phyloP scores from a whole-genome alignment of 2,329 filamentous ascomycete species.

The Penicillium concentricum region DNA sequence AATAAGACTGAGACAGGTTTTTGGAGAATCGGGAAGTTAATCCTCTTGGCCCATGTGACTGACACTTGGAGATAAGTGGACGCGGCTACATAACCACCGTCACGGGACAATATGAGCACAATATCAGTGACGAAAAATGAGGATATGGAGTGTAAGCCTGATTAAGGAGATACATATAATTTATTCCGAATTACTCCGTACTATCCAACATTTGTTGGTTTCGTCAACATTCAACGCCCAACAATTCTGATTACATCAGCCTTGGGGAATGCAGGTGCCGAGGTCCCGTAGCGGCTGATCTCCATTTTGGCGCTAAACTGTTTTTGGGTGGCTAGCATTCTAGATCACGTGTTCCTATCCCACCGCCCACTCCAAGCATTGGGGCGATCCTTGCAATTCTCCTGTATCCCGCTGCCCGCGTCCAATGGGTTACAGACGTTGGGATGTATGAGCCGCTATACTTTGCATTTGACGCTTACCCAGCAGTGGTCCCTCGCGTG shows the following conservation, averaged over 20 bases:
- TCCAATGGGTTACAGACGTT: conserved; percentile 37
- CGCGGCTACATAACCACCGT: conserved; percentile 16
- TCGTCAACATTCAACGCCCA: conserved; percentile 20
- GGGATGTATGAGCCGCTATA: conserved; percentile 49
- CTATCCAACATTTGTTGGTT: conserved; percentile 2
- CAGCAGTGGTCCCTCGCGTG: conserved; percentile 46
- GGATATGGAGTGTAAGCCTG: background rate
- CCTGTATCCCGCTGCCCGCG: conserved; percentile 21
- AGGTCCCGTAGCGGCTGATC: conserved; percentile 25
- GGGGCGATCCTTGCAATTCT: conserved; percentile 1
- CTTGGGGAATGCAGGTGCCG: conserved; percentile 8
- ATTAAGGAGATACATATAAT: background rate
- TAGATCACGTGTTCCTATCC: conserved; percentile 1
- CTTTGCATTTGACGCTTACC: conserved; percentile 48
- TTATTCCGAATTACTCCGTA: background rate
- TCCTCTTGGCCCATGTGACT: conserved; percentile 37
- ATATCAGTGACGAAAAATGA: background rate
- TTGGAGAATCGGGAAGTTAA: conserved; percentile 26
- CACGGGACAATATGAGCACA: conserved; percentile 4
- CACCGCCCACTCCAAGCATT: conserved; percentile 5
- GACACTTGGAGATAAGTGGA: conserved; percentile 26
- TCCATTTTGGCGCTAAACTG: conserved; percentile 9
- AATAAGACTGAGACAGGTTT: conserved; percentile 10
- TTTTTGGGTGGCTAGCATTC: background rate
- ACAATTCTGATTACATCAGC: conserved; percentile 23